Percentiles rank a stretch among this genome's conserved stretches.
phyloP scores from a whole-genome alignment of 345 rosid genomes.

The Acer campestre region DNA sequence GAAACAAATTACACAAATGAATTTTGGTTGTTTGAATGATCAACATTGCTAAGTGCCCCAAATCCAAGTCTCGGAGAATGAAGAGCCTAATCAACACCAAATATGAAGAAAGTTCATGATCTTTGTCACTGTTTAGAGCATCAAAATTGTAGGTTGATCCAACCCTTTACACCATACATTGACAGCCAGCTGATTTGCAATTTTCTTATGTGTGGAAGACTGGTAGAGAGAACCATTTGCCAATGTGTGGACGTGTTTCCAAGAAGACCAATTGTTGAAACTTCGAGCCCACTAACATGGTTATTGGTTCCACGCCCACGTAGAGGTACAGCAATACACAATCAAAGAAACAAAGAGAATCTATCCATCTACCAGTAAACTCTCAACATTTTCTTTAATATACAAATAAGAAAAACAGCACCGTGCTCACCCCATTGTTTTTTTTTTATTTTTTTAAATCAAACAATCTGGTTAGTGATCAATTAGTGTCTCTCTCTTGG shows the following conservation, averaged over 20 bases:
- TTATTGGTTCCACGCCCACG: not conserved
- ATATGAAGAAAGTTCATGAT: too few relatives aligned
- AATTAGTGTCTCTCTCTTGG: not conserved
- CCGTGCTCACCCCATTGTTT: not conserved
- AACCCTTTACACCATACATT: not conserved
- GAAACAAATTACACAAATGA: too few relatives aligned
- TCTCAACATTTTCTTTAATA: not conserved
- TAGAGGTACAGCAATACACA: slow-evolving; percentile 7
- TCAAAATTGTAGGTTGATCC: not conserved
- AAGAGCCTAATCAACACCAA: too few relatives aligned
- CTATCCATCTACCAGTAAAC: not conserved
- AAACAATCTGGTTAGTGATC: not conserved
- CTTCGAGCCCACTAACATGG: not conserved
- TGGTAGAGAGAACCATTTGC: not conserved
- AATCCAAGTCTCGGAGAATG: too few relatives aligned
- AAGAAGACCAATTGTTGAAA: not conserved
- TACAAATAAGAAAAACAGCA: not conserved
- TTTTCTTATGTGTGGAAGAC: too few relatives aligned
- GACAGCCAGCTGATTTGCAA: not conserved
- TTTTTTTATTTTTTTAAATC: not conserved
- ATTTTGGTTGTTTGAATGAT: too few relatives aligned
- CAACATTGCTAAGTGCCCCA: too few relatives aligned
- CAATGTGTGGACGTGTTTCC: not conserved
- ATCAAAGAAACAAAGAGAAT: not conserved
- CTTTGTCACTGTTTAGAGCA: too few relatives aligned